Base-by-base conservation (phyloP, 805 yeast genomes). In the Hanseniaspora lindneri region DNA sequence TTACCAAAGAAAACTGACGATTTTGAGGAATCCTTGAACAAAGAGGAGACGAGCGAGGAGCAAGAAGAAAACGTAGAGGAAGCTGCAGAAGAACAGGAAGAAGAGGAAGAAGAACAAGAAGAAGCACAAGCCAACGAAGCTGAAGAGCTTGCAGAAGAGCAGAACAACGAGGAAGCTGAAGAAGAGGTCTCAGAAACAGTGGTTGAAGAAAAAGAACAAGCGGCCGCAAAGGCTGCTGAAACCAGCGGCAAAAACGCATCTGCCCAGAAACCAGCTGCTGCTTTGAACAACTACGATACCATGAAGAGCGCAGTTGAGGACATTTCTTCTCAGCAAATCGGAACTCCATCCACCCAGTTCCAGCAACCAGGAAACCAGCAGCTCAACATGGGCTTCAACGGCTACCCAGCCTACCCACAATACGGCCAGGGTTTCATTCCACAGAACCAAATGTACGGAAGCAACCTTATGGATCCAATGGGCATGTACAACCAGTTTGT, bases 281-380 rank as follows among this genome's bases (percentile, higher is more conserved):
- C 35, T 24, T 32, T 51, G 3, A 39, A 39, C 4, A 39, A 46
- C 16, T 46, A 39, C 43, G 17, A 27, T n/a, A 32, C 27, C 13
- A 23, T 46, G 49, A 46, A 46, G 16, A 30, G 25, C 28, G 49
- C 43, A 14, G 49, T 46, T 46, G 51, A 39, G 19, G 49, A 41
- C 20, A 47, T 43, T 23, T n/a, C 40, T 23, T 39, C 44, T 28
- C 53, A 35, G 36, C 50, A 54, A 42, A 55, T 52, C 29, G 51
- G 41, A 10, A 43, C 53, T 33, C 53, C 50, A 19, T 50, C 41
- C 21, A 32, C 49, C 24, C 51, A 54, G 48, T 35, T 44, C 27
- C 52, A 53, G 39, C 53, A 49, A 47, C 37, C 37, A 16, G 54
- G 51, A 37, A 58, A 55, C 44, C 56, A 55, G 47, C 55, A 53